A percentile compares a stretch with the other conserved stretches of the same genome.
Evolutionary conservation across 306 rosid genomes (phyloP).

Genomic region (Vigna hirtella): DNA sequence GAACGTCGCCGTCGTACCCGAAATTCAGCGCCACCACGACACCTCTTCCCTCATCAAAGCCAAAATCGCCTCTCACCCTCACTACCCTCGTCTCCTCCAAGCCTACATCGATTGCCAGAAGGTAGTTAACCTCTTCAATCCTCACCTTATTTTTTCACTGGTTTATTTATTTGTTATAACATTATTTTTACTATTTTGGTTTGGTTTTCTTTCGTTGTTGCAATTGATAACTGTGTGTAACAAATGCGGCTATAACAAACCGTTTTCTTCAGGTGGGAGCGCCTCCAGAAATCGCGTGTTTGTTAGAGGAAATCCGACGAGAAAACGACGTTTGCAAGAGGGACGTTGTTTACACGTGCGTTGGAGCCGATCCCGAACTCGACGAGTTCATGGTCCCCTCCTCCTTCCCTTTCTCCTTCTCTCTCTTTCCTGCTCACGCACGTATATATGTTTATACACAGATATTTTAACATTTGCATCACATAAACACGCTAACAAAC

Average conservation of each 20-base stretch:
- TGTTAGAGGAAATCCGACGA: slow-evolving; percentile 73
- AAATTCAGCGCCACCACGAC: slow-evolving; percentile 56
- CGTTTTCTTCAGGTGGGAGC: slow-evolving; percentile 74
- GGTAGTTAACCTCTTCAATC: slow-evolving; percentile 49
- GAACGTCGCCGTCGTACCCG: slow-evolving; percentile 26
- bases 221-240: not conserved
- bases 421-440: slow-evolving; percentile 22
- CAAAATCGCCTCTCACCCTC: slow-evolving; percentile 80
- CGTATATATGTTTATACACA: not conserved
- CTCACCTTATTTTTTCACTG: not conserved
- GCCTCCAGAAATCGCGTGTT: slow-evolving; percentile 73
- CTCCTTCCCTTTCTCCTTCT: not conserved
- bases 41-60: slow-evolving; percentile 63
- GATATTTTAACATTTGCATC: not conserved
- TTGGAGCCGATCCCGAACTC: slow-evolving; percentile 93
- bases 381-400: slow-evolving; percentile 92
- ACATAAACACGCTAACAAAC: not conserved
- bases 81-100: slow-evolving; percentile 77
- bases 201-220: not conserved
- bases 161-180: too few relatives aligned
- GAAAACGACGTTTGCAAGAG: slow-evolving; percentile 65
- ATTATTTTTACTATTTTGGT: not conserved
- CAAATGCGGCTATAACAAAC: slow-evolving; percentile 8
- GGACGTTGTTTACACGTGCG: slow-evolving; percentile 70
- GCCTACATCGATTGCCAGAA: slow-evolving; percentile 90